Conservation (phyloP, 768 basidiomycete genomes). For the Xanthoconium purpureum region DNA sequence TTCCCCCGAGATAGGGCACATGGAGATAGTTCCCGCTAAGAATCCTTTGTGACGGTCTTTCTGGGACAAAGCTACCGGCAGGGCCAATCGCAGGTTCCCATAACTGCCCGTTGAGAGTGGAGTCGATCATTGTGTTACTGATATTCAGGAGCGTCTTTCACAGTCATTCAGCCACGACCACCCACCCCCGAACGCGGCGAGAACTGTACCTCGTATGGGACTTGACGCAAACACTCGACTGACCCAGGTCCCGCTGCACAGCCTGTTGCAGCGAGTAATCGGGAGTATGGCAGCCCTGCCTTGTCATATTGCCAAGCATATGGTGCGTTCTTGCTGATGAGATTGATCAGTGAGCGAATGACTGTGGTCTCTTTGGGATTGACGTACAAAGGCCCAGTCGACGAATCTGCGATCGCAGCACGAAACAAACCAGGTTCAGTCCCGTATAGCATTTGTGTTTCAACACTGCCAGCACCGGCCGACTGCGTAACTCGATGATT, state of each 20-base stretch:
- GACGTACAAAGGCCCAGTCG: slow-evolving; percentile 21
- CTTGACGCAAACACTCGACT: slow-evolving; percentile 39
- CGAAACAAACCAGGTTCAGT: slow-evolving; percentile 9
- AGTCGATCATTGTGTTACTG: slow-evolving; percentile 43
- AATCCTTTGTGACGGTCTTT: slow-evolving; percentile 45
- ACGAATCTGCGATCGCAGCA: slow-evolving; percentile 18
- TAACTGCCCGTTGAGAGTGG: slow-evolving; percentile 49
- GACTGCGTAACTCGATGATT: slow-evolving; percentile 4
- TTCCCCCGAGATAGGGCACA: slow-evolving; percentile 54
- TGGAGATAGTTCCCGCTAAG: slow-evolving; percentile 48
- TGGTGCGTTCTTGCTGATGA: slow-evolving; percentile 48
- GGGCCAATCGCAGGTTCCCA: slow-evolving; percentile 59
- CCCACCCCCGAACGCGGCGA: not conserved
- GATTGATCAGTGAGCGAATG: not conserved
- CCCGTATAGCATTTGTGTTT: slow-evolving; percentile 14
- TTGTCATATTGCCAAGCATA: slow-evolving; percentile 46
- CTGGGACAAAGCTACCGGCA: slow-evolving; percentile 45
- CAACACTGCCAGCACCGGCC: slow-evolving; percentile 15
- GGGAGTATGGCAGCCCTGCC: slow-evolving; percentile 48
- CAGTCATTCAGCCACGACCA: not conserved
- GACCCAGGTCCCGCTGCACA: slow-evolving; percentile 41
- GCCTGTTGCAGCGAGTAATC: slow-evolving; percentile 44
- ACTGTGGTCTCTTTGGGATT: not conserved
- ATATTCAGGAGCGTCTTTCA: slow-evolving; percentile 46
- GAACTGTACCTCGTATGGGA: slow-evolving; percentile 16